Evolutionary conservation across 352 stramenopile species (phyloP).

Genomic region (Globisporangium spiculum): DNA sequence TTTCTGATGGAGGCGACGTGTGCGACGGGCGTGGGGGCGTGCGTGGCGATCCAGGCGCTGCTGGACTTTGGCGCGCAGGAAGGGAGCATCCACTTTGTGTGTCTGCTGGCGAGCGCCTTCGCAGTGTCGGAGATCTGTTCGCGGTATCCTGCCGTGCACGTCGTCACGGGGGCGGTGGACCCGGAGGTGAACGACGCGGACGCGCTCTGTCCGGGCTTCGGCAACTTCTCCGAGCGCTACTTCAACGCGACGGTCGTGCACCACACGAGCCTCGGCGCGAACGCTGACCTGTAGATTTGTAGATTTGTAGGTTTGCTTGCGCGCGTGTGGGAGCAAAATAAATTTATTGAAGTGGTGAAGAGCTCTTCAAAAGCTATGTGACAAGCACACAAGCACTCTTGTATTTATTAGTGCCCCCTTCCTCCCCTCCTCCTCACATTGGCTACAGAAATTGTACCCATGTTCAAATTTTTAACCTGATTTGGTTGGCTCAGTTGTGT

Average conservation of each 20-base stretch:
- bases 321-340: too few relatives aligned
- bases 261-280: slow-evolving; percentile 6
- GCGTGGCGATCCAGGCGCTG: slow-evolving; percentile 32
- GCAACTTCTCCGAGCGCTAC: slow-evolving; percentile 41
- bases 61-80: slow-evolving; percentile 31
- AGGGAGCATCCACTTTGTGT: slow-evolving; percentile 28
- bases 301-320: not conserved
- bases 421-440: not conserved
- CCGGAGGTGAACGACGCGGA: slow-evolving; percentile 22
- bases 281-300: slow-evolving; percentile 2
- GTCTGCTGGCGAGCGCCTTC: slow-evolving; percentile 26
- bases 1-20: slow-evolving; percentile 33
- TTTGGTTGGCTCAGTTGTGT: not conserved
- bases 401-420: not conserved
- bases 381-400: not conserved
- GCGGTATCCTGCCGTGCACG: slow-evolving; percentile 18
- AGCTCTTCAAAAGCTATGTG: not conserved
- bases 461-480: not conserved
- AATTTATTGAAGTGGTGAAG: too few relatives aligned
- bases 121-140: slow-evolving; percentile 28
- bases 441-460: not conserved
- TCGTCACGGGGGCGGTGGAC: slow-evolving; percentile 35
- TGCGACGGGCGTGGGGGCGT: slow-evolving; percentile 13
- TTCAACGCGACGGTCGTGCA: slow-evolving; percentile 27
- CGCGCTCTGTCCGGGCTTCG: slow-evolving; percentile 27